These are phyloP conservation scores for Cryptosporidium bovis DNA, from an alignment of 169 alveolate species.

Conservation along the genomic window DNA sequence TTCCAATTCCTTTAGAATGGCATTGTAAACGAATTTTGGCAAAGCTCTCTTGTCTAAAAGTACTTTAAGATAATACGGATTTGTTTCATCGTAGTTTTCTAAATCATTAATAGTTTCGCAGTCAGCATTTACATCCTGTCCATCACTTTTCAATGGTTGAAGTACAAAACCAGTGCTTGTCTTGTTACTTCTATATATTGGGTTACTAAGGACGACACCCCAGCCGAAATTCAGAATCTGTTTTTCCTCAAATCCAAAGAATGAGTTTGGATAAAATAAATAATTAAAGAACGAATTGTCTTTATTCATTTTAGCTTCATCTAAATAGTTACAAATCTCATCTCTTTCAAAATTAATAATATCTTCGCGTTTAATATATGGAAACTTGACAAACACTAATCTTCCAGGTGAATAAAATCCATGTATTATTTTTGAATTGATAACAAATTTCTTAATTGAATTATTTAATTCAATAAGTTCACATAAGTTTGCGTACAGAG, in stretches of 20 bases:
- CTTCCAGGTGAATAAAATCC: constrained; percentile 89
- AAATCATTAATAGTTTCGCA: neutral
- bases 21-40: constrained; percentile 17
- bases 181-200: constrained; percentile 8
- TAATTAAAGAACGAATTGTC: neutral
- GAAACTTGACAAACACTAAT: constrained; percentile 81
- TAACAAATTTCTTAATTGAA: constrained; percentile 76
- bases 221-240: constrained; percentile 76
- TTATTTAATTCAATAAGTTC: constrained; percentile 73
- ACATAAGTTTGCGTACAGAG: constrained; percentile 15
- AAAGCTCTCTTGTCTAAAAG: constrained; percentile 24
- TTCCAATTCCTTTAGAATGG: constrained; percentile 16
- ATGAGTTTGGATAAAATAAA: neutral
- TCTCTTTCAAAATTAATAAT: neutral
- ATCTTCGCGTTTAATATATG: constrained; percentile 86
- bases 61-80: constrained; percentile 19
- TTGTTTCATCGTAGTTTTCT: neutral
- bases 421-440: constrained; percentile 82
- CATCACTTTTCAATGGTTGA: neutral
- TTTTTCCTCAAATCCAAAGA: constrained; percentile 6
- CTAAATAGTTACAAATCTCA: neutral
- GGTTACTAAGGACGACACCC: constrained; percentile 74
- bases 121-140: neutral
- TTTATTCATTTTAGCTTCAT: neutral
- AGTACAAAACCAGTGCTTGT: constrained; percentile 20